These are phyloP conservation scores for Aegilops sharonensis DNA, from an alignment of 176 grass and related monocot species.

Conservation along the genomic window DNA sequence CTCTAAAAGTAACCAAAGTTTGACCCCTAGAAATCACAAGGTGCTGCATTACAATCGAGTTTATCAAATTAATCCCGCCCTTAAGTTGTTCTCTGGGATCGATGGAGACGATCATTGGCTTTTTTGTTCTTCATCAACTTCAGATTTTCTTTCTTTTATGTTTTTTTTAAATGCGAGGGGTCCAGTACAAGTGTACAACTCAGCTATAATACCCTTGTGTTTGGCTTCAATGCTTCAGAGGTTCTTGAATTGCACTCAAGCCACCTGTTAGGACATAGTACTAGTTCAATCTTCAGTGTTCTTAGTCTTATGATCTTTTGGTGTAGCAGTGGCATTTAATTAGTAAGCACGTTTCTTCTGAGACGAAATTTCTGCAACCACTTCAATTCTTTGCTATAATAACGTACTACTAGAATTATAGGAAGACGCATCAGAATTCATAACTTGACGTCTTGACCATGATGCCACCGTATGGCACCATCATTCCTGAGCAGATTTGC, in stretches of 20 bases:
- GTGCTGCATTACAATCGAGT: not conserved
- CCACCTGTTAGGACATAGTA: not conserved
- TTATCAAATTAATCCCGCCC: not conserved
- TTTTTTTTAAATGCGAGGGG: not conserved
- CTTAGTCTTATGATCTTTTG: not conserved
- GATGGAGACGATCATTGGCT: not conserved
- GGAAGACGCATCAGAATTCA: not conserved
- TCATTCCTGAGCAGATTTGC: constrained; percentile 50
- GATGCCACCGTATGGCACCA: not conserved
- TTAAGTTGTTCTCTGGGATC: not conserved
- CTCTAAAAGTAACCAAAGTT: not conserved
- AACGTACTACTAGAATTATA: not conserved
- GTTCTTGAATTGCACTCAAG: constrained; percentile 7
- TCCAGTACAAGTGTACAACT: not conserved
- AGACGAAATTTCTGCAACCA: not conserved
- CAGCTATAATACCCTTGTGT: not conserved
- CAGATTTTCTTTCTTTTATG: not conserved
- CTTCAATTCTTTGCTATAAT: not conserved
- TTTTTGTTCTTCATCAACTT: constrained; percentile 1
- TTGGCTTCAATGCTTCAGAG: not conserved
- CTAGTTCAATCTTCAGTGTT: not conserved
- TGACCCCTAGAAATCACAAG: not conserved
- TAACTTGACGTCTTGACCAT: not conserved
- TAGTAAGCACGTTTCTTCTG: not conserved
- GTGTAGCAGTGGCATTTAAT: not conserved